Base-by-base conservation (phyloP, 1,284 basidiomycete genomes). In the Rhodofomes roseus region DNA sequence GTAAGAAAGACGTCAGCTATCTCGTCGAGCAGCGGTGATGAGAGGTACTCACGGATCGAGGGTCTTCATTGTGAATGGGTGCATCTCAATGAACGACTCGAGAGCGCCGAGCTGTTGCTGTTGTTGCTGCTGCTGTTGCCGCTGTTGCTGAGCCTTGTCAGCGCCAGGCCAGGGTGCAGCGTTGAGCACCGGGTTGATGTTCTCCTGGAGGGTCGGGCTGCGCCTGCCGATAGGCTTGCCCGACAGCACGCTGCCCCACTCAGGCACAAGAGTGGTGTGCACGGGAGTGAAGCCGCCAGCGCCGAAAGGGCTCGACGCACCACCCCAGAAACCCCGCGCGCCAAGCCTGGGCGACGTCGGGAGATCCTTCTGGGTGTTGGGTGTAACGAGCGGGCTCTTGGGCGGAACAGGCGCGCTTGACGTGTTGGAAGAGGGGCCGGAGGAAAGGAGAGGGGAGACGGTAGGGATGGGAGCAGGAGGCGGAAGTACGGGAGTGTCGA, bases 351-450 rank as follows among this genome's bases (percentile, higher is more conserved):
- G 84, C 4, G 85, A 84, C 1, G 83, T 80, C 1, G 90, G 83
- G 6, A 95, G 76, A 68, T 96, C 95, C 70, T 96, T 96, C 67
- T 89, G 84, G 0, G 88, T 87, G 71, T 95, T 95, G 43, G 89
- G 86, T 1, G 84, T 85, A 59, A 86, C 73, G 31, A 88, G 76
- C 18, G 73, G 70, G 56, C 68, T 70, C 64, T 71, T 68, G 2
- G 70, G 63, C 69, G 14, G 65, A 54, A 60, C 74, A 3, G 68
- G 56, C 9, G 64, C 61, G 16, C 67, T 57, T n/a, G n/a, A n/a
- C n/a, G n/a, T n/a, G 14, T 63, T 62, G n/a, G 68, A 64, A 22
- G 69, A 63, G 16, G 66, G 58, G 20, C 65, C 31, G 27, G 63
- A 61, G 14, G n/a, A n/a, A n/a, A 63, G 57, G 1, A 73, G 56